phyloP scores from a whole-genome alignment of 73 alveolate species.

The Stentor coeruleus region DNA sequence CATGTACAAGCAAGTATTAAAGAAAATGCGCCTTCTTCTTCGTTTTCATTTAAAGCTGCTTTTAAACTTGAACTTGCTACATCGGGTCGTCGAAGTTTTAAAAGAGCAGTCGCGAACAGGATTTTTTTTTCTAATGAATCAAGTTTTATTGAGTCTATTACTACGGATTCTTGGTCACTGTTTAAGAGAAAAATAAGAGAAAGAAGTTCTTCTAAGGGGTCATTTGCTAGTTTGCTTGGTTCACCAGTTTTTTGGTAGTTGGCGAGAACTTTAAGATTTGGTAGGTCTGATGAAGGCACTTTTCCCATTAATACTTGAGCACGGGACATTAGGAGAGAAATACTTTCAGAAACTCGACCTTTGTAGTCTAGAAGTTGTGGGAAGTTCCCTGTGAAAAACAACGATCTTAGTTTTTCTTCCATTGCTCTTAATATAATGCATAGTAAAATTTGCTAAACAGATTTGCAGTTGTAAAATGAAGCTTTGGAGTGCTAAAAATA shows the following conservation, averaged over 20 bases:
- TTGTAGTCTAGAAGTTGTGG: not conserved
- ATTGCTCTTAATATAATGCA: not conserved
- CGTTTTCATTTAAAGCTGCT: not conserved
- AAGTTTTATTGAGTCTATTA: not conserved
- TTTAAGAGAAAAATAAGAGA: not conserved
- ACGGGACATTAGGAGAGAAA: not conserved
- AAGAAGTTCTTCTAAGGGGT: not conserved
- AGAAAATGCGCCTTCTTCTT: not conserved
- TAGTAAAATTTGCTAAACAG: not conserved
- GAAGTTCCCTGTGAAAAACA: slow-evolving; percentile 25
- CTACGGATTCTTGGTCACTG: not conserved
- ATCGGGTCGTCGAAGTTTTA: not conserved
- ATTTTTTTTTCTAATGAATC: not conserved
- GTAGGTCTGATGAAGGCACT: not conserved
- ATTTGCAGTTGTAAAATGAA: too few species aligned
- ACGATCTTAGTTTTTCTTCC: slow-evolving; percentile 9
- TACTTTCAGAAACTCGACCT: not conserved
- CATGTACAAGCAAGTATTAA: not conserved
- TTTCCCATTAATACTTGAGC: not conserved
- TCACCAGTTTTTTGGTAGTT: not conserved
- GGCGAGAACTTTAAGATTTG: not conserved
- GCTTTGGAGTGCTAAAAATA: too few species aligned
- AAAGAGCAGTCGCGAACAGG: not conserved
- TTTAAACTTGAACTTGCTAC: not conserved
- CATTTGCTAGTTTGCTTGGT: not conserved